Percentiles rank a stretch among this genome's conserved stretches.
phyloP scores from a whole-genome alignment of 805 yeast species.

The Cephaloascus fragrans region DNA sequence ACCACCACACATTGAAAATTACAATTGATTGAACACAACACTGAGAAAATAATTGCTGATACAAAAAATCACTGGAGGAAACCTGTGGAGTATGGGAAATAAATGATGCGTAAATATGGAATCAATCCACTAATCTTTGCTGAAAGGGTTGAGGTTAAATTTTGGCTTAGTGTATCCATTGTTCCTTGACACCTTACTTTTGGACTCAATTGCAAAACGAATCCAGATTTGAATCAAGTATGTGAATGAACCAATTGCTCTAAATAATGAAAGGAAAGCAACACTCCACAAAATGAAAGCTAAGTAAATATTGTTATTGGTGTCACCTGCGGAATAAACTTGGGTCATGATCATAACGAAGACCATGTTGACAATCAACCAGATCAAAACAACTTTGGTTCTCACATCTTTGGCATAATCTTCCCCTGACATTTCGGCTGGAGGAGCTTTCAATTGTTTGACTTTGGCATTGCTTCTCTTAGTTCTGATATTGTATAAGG shows the following conservation, averaged over 20 bases:
- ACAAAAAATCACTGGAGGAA: no score
- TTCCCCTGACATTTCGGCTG: slow-evolving; percentile 32
- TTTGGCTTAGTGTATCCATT: not conserved
- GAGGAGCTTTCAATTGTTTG: slow-evolving; percentile 24
- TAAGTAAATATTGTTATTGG: slow-evolving; percentile 56
- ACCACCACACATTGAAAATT: no score
- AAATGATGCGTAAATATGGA: no score
- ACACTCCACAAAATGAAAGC: slow-evolving; percentile 88
- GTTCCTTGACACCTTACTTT: not conserved
- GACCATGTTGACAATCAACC: slow-evolving; percentile 79
- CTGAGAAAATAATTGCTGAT: no score
- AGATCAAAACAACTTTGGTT: slow-evolving; percentile 88
- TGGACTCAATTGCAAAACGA: not conserved
- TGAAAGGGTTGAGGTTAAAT: not conserved
- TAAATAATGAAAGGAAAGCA: slow-evolving; percentile 69
- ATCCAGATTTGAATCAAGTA: slow-evolving; percentile 37
- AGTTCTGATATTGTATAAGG: slow-evolving; percentile 62
- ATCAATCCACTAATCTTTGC: not conserved
- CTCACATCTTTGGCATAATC: slow-evolving; percentile 94
- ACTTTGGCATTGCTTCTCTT: slow-evolving; percentile 53
- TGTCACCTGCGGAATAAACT: slow-evolving; percentile 59
- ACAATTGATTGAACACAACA: no score
- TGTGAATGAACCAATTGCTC: slow-evolving; percentile 74
- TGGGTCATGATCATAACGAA: slow-evolving; percentile 84
- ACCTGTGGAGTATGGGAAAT: no score